These are phyloP conservation scores for Nematodospora anomalae DNA, from an alignment of 1,139 yeast species.

Conservation along the genomic window DNA sequence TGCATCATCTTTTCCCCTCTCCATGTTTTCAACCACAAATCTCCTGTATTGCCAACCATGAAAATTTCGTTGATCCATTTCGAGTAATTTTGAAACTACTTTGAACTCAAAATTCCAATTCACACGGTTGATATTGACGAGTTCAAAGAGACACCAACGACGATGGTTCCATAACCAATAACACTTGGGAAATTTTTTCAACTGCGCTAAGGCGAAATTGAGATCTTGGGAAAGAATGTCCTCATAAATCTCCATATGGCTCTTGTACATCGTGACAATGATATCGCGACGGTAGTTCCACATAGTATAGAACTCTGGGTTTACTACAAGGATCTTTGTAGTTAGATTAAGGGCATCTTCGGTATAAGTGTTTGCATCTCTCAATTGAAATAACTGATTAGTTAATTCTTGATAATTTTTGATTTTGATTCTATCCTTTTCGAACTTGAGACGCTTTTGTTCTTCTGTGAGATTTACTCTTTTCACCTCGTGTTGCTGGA, in stretches of 20 bases:
- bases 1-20: slow-evolving; percentile 19
- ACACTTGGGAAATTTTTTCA: slow-evolving; percentile 76
- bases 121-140: slow-evolving; percentile 44
- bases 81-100: slow-evolving; percentile 66
- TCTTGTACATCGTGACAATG: slow-evolving; percentile 35
- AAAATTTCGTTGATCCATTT: slow-evolving; percentile 76
- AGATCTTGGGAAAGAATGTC: slow-evolving; percentile 58
- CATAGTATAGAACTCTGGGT: slow-evolving; percentile 85
- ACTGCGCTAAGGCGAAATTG: slow-evolving; percentile 54
- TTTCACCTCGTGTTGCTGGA: slow-evolving; percentile 68
- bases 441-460: slow-evolving; percentile 52
- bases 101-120: slow-evolving; percentile 71
- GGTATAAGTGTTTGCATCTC: slow-evolving; percentile 32
- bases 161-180: slow-evolving; percentile 98
- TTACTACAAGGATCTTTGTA: slow-evolving; percentile 56
- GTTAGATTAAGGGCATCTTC: slow-evolving; percentile 46
- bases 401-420: slow-evolving; percentile 51
- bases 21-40: slow-evolving; percentile 57
- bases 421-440: slow-evolving; percentile 55
- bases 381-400: slow-evolving; percentile 38
- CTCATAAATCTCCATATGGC: slow-evolving; percentile 23
- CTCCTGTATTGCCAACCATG: slow-evolving; percentile 97
- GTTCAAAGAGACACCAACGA: slow-evolving; percentile 68
- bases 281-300: slow-evolving; percentile 92
- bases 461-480: slow-evolving; percentile 59